Evolutionary conservation across 345 rosid genomes (phyloP).

Genomic region (Draba incana): DNA sequence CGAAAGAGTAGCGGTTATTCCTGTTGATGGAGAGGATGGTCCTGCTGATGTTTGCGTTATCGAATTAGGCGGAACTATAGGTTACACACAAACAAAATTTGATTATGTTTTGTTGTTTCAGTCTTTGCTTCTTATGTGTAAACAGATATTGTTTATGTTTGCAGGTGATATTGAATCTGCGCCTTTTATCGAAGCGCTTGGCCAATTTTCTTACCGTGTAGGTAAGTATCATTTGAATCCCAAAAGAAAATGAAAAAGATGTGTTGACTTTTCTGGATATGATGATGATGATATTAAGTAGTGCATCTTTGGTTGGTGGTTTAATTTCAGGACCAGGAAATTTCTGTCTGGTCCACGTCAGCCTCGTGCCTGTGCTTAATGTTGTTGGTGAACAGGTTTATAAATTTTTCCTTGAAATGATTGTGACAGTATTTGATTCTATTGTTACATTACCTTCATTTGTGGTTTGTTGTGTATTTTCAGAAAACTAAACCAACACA

Average conservation of each 20-base stretch:
- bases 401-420: conserved; percentile 26
- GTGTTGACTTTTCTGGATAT: conserved; percentile 6
- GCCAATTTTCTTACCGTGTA: conserved; percentile 88
- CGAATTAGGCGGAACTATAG: conserved; percentile 97
- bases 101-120: background rate
- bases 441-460: conserved; percentile 13
- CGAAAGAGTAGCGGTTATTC: conserved; percentile 71
- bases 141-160: conserved; percentile 29
- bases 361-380: conserved; percentile 94
- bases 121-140: conserved; percentile 28
- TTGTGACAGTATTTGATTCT: conserved; percentile 23
- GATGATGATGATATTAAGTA: conserved; percentile 27
- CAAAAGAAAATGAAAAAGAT: conserved; percentile 2
- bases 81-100: conserved; percentile 39
- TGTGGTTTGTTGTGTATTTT: conserved; percentile 16
- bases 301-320: conserved; percentile 35
- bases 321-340: conserved; percentile 68
- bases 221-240: conserved; percentile 50
- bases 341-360: conserved; percentile 95
- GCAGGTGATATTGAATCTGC: conserved; percentile 95
- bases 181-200: conserved; percentile 91
- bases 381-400: conserved; percentile 96
- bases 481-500: conserved; percentile 99
- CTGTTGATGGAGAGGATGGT: conserved; percentile 82
- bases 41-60: conserved; percentile 95